Evolutionary conservation across 495 filamentous ascomycete genomes (phyloP).

Genomic region (Neurospora tetrasperma): DNA sequence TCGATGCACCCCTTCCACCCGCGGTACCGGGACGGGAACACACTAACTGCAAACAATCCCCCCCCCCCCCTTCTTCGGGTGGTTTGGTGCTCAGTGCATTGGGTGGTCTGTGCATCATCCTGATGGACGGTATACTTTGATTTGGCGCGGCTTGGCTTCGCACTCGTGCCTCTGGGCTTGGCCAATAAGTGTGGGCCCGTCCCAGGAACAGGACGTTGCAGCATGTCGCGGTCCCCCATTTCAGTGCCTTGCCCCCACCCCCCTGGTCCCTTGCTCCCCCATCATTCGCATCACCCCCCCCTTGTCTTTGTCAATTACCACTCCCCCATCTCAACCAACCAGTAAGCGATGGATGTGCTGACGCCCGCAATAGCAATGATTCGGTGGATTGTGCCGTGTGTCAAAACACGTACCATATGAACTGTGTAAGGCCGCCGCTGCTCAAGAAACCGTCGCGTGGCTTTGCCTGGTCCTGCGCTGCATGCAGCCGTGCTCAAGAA

Average conservation of each 20-base stretch:
- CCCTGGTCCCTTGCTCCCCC: not conserved
- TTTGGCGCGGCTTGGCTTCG: not conserved
- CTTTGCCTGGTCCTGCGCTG: conserved; percentile 95
- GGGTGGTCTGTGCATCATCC: not conserved
- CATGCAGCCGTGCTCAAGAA: conserved; percentile 90
- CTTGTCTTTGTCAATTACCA: not conserved
- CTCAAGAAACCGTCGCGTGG: conserved; percentile 95
- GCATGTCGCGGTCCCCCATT: not conserved
- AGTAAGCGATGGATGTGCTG: conserved; percentile 9
- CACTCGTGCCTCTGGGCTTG: not conserved
- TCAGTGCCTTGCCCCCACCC: not conserved
- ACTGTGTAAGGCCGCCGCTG: conserved; percentile 84
- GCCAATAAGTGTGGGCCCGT: not conserved
- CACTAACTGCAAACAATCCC: not conserved
- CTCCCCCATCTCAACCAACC: not conserved
- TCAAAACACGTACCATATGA: conserved; percentile 94
- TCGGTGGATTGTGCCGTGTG: conserved; percentile 97
- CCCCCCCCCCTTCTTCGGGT: not conserved
- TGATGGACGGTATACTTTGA: not conserved
- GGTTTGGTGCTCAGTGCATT: not conserved
- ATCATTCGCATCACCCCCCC: not conserved
- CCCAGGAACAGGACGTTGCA: not conserved
- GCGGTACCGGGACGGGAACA: not conserved
- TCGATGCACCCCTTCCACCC: not conserved
- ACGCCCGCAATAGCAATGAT: conserved; percentile 54